Evolutionary conservation across 2,329 filamentous ascomycete genomes (phyloP), one percentile per base, ranked within the genome.

Genomic region (Penicillium sp.): DNA sequence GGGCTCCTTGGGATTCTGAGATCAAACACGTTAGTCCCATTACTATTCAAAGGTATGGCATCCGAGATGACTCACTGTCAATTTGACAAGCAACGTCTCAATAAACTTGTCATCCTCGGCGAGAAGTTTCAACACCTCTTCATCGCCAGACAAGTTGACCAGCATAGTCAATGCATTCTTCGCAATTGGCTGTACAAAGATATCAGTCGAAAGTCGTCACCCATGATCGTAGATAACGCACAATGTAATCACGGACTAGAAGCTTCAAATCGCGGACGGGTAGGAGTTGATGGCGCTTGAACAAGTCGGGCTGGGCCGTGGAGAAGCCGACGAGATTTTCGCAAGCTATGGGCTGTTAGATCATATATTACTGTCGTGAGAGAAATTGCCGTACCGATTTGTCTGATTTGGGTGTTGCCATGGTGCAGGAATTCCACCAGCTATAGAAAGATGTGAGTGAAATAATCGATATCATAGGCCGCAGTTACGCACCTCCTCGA

Each of bases 241-340:
- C 90, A 47, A 85, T 81, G 69, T 96, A 89, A 72, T 97, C 94
- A 69, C 86, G 86, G 37, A 94, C 83, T 26, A 97, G 78, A 4
- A 97, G 82, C 73, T 96, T 97, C 57, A 99, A 79, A 68, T 97
- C 89, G 67, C 88, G 90, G 42, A 97, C 79, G 0, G 94, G 92
- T 58, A 88, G 81, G 13, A 96, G 77, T 54, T 90, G 82, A 29
- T 91, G 84, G 8, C 81, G 80, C 76, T 97, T 97, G 82, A 99
- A 99, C 22, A 97, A 84, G 0, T 81, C 78, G 0, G 89, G 88
- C 62, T 96, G 83, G 11, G 85, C 82, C 24, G 89, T 89, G 62
- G 85, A 87, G 69, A 90, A 97, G 11, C 91, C 90, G 44, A 97
- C 86, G 35, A 97, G 82, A 66, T 95, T 89, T 74, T 96, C 92